Evolutionary conservation across 176 grass and related monocot genomes (phyloP).

Genomic region (Coix lacrymajobi): DNA sequence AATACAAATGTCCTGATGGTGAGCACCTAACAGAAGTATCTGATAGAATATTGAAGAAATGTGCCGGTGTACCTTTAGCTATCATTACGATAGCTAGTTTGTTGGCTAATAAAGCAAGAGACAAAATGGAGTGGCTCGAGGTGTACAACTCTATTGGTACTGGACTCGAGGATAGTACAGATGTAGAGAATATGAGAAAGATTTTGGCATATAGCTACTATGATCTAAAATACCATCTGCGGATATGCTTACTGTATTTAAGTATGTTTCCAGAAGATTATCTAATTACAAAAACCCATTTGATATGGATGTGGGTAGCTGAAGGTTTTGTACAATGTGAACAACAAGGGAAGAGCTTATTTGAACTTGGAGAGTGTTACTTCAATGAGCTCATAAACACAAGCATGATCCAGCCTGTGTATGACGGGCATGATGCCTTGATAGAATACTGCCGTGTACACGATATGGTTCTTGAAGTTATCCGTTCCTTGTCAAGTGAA

Average conservation of each 20-base stretch:
- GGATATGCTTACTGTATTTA: neutral
- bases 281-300: neutral
- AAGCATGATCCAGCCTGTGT: neutral
- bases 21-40: neutral
- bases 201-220: neutral
- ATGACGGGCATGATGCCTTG: neutral
- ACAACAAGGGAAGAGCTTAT: neutral
- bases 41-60: neutral
- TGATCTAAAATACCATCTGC: neutral
- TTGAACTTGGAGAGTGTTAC: neutral
- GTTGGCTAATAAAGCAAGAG: neutral
- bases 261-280: neutral
- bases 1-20: neutral
- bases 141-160: neutral
- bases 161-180: neutral
- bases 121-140: neutral
- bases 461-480: constrained; percentile 11
- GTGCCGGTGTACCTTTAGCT: constrained; percentile 15
- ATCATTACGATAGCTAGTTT: constrained; percentile 14
- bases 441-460: neutral
- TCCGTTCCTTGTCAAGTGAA: neutral
- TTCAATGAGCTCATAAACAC: neutral
- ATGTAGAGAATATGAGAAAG: constrained; percentile 6
- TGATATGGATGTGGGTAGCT: constrained; percentile 1
- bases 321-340: neutral